Conservation (phyloP, 2,329 filamentous ascomycete genomes). For the Xylariaceae sp. region DNA sequence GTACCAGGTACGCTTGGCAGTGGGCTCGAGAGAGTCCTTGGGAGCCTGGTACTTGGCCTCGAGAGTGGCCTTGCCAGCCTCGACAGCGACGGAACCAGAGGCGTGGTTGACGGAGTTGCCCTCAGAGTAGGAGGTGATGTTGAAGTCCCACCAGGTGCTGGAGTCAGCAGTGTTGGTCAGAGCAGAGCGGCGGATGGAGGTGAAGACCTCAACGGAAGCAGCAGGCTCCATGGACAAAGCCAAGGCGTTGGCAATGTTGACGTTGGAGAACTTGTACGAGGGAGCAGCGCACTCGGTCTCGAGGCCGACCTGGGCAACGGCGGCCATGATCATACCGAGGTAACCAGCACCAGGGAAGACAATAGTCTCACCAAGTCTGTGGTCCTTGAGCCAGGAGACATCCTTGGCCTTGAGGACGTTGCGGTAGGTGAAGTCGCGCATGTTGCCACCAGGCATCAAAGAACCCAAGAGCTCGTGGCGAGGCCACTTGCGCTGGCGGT, state of each 20-base stretch:
- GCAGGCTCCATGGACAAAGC: neutral
- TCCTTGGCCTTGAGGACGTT: conserved; percentile 8
- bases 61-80: neutral
- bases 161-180: conserved; percentile 6
- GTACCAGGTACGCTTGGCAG: conserved; percentile 17
- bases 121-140: conserved; percentile 1
- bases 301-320: neutral
- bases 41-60: conserved; percentile 1
- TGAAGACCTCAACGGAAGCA: conserved; percentile 5
- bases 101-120: conserved; percentile 5
- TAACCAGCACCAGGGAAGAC: conserved; percentile 10
- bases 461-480: conserved; percentile 16
- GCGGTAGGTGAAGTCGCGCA: conserved; percentile 5
- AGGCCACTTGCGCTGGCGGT: neutral
- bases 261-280: conserved; percentile 1
- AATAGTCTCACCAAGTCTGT: conserved; percentile 2
- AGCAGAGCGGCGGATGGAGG: neutral
- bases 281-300: neutral
- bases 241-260: conserved; percentile 6
- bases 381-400: conserved; percentile 15
- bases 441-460: neutral
- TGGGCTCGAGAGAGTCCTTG: conserved; percentile 5
- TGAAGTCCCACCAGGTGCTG: conserved; percentile 13
- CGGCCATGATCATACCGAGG: conserved; percentile 5
- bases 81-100: conserved; percentile 6